Conservation (phyloP, 139 green algal species). For the Tetradesmus obliquus region DNA sequence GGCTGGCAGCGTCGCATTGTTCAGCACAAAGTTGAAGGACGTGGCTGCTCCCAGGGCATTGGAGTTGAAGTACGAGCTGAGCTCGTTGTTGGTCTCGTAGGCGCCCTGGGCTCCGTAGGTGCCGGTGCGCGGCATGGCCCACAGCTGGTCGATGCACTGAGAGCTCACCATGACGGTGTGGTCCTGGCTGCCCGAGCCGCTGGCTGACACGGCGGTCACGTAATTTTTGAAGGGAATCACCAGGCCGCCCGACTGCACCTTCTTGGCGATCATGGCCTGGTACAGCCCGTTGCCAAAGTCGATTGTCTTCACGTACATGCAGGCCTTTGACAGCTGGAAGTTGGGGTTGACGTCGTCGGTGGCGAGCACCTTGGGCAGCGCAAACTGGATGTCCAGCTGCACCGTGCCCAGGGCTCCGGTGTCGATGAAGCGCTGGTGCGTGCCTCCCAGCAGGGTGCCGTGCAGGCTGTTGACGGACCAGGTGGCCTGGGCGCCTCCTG, state of each 20-base stretch:
- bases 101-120: background rate
- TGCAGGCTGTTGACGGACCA: too few species aligned
- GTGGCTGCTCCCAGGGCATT: background rate
- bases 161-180: background rate
- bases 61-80: background rate
- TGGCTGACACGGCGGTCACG: background rate
- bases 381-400: conserved; percentile 9
- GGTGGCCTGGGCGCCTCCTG: too few species aligned
- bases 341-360: background rate
- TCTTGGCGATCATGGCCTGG: background rate
- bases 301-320: background rate
- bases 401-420: conserved; percentile 1
- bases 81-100: background rate
- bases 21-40: background rate
- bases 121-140: background rate
- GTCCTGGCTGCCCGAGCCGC: background rate
- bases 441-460: too few species aligned
- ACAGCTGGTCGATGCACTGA: conserved; percentile 6
- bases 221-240: conserved; percentile 13
- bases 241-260: background rate
- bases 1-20: background rate
- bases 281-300: background rate
- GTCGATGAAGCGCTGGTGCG: conserved; percentile 9
- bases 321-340: background rate
- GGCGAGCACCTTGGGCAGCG: background rate